Conservation (phyloP, 208 protist species). For the Acanthamoeba triangularis region DNA sequence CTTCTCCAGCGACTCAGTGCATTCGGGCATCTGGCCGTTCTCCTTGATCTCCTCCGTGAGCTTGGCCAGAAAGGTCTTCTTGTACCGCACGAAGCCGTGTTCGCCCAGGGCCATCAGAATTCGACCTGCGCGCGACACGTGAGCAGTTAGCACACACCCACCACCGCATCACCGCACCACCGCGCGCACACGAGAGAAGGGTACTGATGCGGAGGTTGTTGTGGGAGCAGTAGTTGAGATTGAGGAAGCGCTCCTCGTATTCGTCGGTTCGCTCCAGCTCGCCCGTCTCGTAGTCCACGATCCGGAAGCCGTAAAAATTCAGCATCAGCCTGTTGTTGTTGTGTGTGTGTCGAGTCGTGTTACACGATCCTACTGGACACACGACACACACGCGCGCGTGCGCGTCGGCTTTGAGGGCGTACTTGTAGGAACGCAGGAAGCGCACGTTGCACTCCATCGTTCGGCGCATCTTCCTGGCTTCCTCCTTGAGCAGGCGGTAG, state of each 20-base stretch:
- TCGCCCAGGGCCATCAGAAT: constrained; percentile 45
- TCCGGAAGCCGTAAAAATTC: constrained; percentile 55
- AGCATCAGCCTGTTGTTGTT: constrained; percentile 37
- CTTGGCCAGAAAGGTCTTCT: neutral
- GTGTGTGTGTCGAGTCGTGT: too few species aligned
- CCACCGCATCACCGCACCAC: neutral
- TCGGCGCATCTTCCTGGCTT: constrained; percentile 33
- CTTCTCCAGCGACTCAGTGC: constrained; percentile 24
- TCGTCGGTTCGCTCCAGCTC: constrained; percentile 21
- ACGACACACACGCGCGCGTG: too few species aligned
- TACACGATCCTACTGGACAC: neutral
- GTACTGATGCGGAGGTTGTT: constrained; percentile 73
- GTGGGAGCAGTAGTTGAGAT: constrained; percentile 71
- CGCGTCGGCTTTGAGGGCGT: neutral
- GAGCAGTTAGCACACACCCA: neutral
- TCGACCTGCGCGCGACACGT: neutral
- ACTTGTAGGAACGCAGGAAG: constrained; percentile 70
- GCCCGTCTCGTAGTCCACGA: constrained; percentile 33
- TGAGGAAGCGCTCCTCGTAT: constrained; percentile 56
- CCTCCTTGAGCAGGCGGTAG: constrained; percentile 52
- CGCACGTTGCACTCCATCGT: constrained; percentile 13
- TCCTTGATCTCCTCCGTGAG: constrained; percentile 39
- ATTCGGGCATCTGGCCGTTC: constrained; percentile 36
- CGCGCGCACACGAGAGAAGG: neutral
- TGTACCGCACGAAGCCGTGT: constrained; percentile 54